These are phyloP conservation scores for bread wheat (Triticum aestivum) DNA, from an alignment of 176 grass and related monocot genomes.

Conservation along the genomic window DNA sequence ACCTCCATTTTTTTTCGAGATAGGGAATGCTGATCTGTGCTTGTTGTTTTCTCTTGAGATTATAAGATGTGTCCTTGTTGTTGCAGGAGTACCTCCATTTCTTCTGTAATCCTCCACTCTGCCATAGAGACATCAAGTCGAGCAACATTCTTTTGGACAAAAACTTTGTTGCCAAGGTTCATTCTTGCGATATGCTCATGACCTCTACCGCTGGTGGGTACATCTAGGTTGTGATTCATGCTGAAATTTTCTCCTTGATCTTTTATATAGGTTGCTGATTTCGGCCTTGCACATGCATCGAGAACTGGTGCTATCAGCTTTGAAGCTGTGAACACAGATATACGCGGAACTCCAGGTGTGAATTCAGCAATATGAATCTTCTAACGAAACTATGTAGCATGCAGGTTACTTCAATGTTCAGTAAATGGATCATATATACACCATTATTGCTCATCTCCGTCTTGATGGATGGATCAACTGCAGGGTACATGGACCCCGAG, in stretches of 20 bases:
- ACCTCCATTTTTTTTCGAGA: too few relatives aligned
- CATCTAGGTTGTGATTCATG: neutral
- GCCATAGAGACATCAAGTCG: constrained; percentile 93
- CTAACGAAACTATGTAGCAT: neutral
- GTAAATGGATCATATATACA: neutral
- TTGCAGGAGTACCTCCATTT: constrained; percentile 99
- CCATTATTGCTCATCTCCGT: neutral
- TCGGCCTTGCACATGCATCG: constrained; percentile 95
- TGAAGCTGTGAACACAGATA: constrained; percentile 92
- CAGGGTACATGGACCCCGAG: constrained; percentile 99
- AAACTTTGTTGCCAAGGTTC: constrained; percentile 91
- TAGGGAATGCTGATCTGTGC: neutral
- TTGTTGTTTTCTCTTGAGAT: neutral
- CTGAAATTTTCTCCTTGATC: neutral
- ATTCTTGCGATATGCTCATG: neutral
- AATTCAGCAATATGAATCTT: neutral
- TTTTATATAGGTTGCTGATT: constrained; percentile 79
- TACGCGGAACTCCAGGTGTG: constrained; percentile 93
- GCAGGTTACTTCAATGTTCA: neutral
- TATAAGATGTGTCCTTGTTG: neutral
- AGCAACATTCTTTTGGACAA: constrained; percentile 99
- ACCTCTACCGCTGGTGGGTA: neutral
- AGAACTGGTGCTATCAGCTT: constrained; percentile 84
- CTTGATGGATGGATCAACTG: neutral
- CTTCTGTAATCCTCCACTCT: constrained; percentile 96